Evolutionary conservation across 78 protist genomes (phyloP), one percentile per base, ranked within the genome.

Genomic region (Dictyostelium firmibasis): DNA sequence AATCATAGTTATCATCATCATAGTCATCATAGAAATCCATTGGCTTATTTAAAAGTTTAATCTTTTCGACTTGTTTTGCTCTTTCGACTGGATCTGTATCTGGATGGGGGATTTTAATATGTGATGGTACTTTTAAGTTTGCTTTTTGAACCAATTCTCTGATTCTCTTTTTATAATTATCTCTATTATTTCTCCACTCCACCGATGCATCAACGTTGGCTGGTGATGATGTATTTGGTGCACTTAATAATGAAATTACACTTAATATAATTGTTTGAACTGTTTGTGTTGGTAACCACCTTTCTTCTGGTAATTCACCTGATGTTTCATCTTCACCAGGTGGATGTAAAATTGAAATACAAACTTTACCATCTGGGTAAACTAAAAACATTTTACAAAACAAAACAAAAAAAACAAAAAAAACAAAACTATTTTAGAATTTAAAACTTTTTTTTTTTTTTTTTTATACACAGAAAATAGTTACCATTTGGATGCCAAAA

Each of bases 261-360:
- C 97, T 94, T 10, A 98, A 33, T 25, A 98, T 35, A 53, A 98
- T 95, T 7, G 99, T 92, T 35, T 83, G 27, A 3, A 97, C 98
- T 4, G 95, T 92, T 43, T 94, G 97, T 31, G 97, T 95, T 36
- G 99, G 99, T 27, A 81, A 75, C 99, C 99, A 98, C 69, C 97
- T 82, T 67, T 98, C 98, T 27, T 91, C 95, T 50, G 97, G 96
- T 8, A 74, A 53, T 85, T 98, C 99, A 18, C 96, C 97, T n/a
- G 94, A 81, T 38, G 88, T 78, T 29, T 86, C 92, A 84, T 95
- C 97, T n/a, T 89, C 96, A 70, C 94, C 94, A 0, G 85, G 84
- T 23, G 98, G 91, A 75, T 98, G 99, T 57, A 98, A 95, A 77
- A 98, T 98, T 41, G 97, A 92, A 41, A 98, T 98, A 86, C 99